Evolutionary conservation across 768 basidiomycete genomes (phyloP).

Genomic region (Trametes elegans): DNA sequence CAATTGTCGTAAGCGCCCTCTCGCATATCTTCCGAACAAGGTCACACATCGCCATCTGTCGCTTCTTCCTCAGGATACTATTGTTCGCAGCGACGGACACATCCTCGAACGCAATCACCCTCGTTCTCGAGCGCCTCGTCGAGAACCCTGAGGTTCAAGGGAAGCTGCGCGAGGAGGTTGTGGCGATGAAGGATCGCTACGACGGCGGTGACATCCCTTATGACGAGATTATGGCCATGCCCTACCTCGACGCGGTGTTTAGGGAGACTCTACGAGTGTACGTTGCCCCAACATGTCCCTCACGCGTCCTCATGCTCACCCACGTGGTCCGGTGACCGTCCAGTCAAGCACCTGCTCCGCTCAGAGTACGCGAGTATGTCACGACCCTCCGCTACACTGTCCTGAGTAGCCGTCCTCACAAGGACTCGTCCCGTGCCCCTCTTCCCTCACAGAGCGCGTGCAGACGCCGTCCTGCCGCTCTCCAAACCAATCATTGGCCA

Average conservation of each 20-base stretch:
- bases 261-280: slow-evolving; percentile 58
- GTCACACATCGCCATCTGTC: not conserved
- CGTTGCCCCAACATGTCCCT: slow-evolving; percentile 24
- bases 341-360: slow-evolving; percentile 8
- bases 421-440: not conserved
- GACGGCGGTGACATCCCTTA: slow-evolving; percentile 33
- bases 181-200: not conserved
- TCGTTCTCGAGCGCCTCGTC: not conserved
- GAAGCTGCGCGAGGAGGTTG: not conserved
- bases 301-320: not conserved
- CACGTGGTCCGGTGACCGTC: too few relatives aligned
- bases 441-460: not conserved
- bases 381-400: not conserved
- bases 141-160: not conserved
- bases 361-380: not conserved
- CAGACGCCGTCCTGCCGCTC: slow-evolving; percentile 11
- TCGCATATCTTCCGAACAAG: too few relatives aligned
- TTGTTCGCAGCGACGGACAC: slow-evolving; percentile 9
- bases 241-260: slow-evolving; percentile 64
- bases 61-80: not conserved
- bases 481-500: slow-evolving; percentile 5
- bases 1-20: slow-evolving; percentile 13
- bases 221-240: slow-evolving; percentile 31
- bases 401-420: not conserved
- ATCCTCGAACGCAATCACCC: not conserved